phyloP scores from a whole-genome alignment of 208 protist genomes.

The Herpetomonas samuelpessoai region DNA sequence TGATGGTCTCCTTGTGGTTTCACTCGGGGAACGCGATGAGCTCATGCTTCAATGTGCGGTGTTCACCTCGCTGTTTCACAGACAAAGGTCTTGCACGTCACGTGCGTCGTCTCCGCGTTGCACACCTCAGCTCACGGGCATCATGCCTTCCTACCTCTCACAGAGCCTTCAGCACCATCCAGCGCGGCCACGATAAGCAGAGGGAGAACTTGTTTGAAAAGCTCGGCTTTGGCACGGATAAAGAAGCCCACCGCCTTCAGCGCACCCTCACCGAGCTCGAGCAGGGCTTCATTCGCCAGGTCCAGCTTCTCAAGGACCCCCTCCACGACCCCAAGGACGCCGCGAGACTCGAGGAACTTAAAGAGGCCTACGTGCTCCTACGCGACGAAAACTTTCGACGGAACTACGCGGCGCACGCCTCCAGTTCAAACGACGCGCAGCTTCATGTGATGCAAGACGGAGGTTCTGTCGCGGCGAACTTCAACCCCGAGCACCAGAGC shows the following conservation, averaged over 20 bases:
- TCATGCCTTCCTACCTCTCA: too few species aligned
- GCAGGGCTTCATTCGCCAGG: constrained; percentile 58
- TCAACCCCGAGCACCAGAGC: constrained; percentile 73
- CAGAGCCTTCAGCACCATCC: constrained; percentile 58
- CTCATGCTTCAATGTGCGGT: too few species aligned
- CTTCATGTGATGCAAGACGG: constrained; percentile 77
- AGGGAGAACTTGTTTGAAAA: constrained; percentile 56
- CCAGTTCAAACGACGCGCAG: constrained; percentile 70
- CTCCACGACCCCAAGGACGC: constrained; percentile 34
- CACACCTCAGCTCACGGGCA: too few species aligned
- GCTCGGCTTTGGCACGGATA: constrained; percentile 67
- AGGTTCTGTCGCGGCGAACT: constrained; percentile 69
- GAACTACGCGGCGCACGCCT: constrained; percentile 63
- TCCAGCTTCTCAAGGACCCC: constrained; percentile 61
- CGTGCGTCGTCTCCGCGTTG: too few species aligned
- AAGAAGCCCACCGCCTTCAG: constrained; percentile 41
- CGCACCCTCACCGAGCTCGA: constrained; percentile 65
- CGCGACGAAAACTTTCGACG: constrained; percentile 45
- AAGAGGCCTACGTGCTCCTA: constrained; percentile 58
- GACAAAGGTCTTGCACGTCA: too few species aligned
- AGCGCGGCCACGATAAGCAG: constrained; percentile 68
- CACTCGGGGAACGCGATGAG: too few species aligned
- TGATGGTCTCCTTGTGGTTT: too few species aligned
- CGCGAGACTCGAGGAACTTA: constrained; percentile 42
- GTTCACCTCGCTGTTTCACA: too few species aligned